These are phyloP conservation scores for Suillus paluster DNA, from an alignment of 768 basidiomycete genomes.

Conservation along the genomic window DNA sequence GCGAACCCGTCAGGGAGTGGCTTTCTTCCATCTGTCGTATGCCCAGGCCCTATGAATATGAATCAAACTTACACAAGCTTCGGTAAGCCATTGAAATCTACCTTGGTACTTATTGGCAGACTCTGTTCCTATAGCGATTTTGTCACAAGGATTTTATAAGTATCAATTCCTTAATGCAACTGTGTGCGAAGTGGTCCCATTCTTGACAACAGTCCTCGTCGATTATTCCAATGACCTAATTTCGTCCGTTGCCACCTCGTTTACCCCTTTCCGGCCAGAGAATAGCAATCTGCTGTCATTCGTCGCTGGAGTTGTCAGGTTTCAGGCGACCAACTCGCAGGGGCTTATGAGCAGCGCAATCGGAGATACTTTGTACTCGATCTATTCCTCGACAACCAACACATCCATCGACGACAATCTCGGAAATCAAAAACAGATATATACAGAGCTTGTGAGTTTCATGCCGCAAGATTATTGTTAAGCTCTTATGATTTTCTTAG, in stretches of 20 bases:
- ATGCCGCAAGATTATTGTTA: background rate
- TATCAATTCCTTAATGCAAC: slow-evolving; percentile 14
- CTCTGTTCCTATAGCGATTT: slow-evolving; percentile 3
- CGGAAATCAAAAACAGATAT: background rate
- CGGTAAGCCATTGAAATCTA: slow-evolving; percentile 5
- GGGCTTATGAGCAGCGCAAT: slow-evolving; percentile 18
- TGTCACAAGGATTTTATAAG: slow-evolving; percentile 7
- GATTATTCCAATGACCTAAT: slow-evolving; percentile 8
- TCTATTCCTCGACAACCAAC: slow-evolving; percentile 5
- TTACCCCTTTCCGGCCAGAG: background rate
- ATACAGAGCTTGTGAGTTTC: slow-evolving; percentile 11
- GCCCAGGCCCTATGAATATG: slow-evolving; percentile 7
- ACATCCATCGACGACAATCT: background rate
- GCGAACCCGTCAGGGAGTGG: background rate
- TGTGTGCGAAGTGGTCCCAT: slow-evolving; percentile 13
- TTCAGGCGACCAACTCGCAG: slow-evolving; percentile 17
- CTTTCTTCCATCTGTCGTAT: slow-evolving; percentile 15
- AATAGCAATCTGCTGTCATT: slow-evolving; percentile 17
- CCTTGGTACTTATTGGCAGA: background rate
- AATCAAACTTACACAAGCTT: slow-evolving; percentile 4
- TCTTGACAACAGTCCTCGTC: slow-evolving; percentile 12
- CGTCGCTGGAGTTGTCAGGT: slow-evolving; percentile 13
- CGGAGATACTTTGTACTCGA: slow-evolving; percentile 23
- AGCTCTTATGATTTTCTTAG: background rate
- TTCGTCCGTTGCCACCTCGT: background rate